Percentiles rank a stretch among this genome's conserved stretches.
Evolutionary conservation across 176 grass and related monocot species (phyloP).

Genomic region (Oropetium thomaeum): DNA sequence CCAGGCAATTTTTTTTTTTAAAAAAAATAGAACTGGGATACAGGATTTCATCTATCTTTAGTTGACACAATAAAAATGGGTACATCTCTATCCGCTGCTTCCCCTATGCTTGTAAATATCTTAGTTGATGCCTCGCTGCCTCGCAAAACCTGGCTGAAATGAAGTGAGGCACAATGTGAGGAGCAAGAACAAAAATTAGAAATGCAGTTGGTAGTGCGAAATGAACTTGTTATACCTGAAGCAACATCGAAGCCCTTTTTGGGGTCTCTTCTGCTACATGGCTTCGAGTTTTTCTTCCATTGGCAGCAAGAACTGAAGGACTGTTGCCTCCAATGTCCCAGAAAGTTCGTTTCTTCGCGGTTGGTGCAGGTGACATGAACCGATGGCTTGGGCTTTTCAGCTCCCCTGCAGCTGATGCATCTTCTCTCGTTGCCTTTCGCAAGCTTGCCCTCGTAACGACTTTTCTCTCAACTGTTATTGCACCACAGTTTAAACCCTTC

Average conservation of each 20-base stretch:
- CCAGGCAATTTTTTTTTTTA: slow-evolving; percentile 30
- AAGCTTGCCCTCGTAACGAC: slow-evolving; percentile 60
- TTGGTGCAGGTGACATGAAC: slow-evolving; percentile 63
- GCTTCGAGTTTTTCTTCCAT: slow-evolving; percentile 83
- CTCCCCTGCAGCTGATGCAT: slow-evolving; percentile 39
- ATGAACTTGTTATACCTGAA: slow-evolving; percentile 33
- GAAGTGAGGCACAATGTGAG: slow-evolving; percentile 50
- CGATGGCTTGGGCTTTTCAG: slow-evolving; percentile 72
- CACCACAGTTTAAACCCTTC: slow-evolving; percentile 39
- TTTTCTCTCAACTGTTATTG: slow-evolving; percentile 40
- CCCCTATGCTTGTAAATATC: slow-evolving; percentile 25
- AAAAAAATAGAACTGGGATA: slow-evolving; percentile 23
- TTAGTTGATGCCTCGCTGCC: slow-evolving; percentile 42
- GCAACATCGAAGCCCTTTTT: slow-evolving; percentile 54
- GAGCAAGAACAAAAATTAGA: no score
- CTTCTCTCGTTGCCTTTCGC: slow-evolving; percentile 50
- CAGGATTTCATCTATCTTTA: slow-evolving; percentile 14
- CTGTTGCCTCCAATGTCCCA: slow-evolving; percentile 85
- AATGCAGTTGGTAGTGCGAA: no score
- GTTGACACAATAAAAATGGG: background rate
- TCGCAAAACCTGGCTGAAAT: slow-evolving; percentile 82
- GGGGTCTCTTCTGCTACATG: slow-evolving; percentile 61
- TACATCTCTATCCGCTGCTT: slow-evolving; percentile 18
- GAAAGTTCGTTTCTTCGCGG: slow-evolving; percentile 87
- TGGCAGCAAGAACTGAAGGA: slow-evolving; percentile 67